Percentiles rank a stretch among this genome's conserved stretches.
Conservation (phyloP, 257 asterid genomes). For the Eucommia ulmoides region DNA sequence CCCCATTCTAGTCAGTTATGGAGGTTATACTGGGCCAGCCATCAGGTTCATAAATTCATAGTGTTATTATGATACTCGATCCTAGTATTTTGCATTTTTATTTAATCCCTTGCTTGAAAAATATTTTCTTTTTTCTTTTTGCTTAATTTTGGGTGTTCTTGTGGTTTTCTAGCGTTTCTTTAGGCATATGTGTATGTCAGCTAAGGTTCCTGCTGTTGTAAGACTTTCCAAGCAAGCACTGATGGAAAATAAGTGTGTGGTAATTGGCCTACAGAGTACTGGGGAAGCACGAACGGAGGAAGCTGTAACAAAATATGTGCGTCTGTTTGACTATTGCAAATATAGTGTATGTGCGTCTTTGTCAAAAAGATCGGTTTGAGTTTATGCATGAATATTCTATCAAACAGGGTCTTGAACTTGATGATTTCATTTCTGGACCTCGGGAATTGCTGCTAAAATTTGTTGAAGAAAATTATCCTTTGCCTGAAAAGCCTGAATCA, state of each 20-base stretch:
- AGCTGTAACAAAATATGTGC: slow-evolving; percentile 86
- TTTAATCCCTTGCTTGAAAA: too few relatives aligned
- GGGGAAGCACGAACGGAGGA: slow-evolving; percentile 99
- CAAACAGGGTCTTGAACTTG: slow-evolving; percentile 83
- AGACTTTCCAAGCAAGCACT: slow-evolving; percentile 74
- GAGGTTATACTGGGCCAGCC: slow-evolving; percentile 97
- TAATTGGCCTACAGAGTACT: slow-evolving; percentile 92
- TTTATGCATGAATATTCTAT: slow-evolving; percentile 7
- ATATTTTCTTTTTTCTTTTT: background rate
- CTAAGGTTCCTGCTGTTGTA: slow-evolving; percentile 94
- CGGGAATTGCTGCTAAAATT: slow-evolving; percentile 90
- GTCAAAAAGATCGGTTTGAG: background rate
- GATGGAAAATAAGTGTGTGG: slow-evolving; percentile 68
- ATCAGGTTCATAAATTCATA: slow-evolving; percentile 74
- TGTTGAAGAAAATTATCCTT: slow-evolving; percentile 92
- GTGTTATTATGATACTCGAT: too few relatives aligned
- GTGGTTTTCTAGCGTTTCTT: slow-evolving; percentile 75
- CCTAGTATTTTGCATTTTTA: too few relatives aligned
- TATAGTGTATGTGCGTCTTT: background rate
- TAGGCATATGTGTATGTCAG: slow-evolving; percentile 94
- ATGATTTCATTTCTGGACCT: slow-evolving; percentile 97
- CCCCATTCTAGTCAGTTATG: slow-evolving; percentile 71
- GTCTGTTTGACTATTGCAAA: slow-evolving; percentile 17
- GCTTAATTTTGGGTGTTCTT: slow-evolving; percentile 11
- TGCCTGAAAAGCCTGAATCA: slow-evolving; percentile 92